Conservation (phyloP, 305 asterid genomes). For the Rubia peregrina region DNA sequence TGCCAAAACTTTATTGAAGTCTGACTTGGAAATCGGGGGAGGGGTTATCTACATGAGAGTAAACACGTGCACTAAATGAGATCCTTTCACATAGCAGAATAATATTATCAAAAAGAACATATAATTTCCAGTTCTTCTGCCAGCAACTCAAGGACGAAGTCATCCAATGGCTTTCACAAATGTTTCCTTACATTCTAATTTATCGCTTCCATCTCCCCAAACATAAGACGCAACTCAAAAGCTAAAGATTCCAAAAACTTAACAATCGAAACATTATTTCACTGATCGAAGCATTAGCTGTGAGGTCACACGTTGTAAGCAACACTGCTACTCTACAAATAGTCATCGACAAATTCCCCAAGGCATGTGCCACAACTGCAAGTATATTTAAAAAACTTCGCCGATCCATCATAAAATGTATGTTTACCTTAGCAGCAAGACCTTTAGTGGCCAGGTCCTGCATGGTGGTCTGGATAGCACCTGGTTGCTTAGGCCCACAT, state of each 20-base stretch:
- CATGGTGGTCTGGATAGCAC: constrained; percentile 79
- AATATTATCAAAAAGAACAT: neutral
- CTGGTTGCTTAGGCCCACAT: constrained; percentile 84
- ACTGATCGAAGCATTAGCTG: neutral
- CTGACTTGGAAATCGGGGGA: constrained; percentile 80
- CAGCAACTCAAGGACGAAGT: neutral
- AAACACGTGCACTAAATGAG: neutral
- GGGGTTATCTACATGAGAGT: constrained; percentile 57
- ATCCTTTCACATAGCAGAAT: neutral
- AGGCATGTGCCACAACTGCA: neutral
- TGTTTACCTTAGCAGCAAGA: constrained; percentile 61
- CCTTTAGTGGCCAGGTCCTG: constrained; percentile 83
- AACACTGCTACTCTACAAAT: neutral
- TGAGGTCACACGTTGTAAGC: neutral
- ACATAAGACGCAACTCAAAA: neutral
- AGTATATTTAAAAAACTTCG: neutral
- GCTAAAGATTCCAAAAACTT: neutral
- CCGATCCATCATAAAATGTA: neutral
- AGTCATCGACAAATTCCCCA: neutral
- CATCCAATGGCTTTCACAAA: neutral
- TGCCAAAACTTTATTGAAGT: constrained; percentile 76
- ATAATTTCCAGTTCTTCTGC: neutral
- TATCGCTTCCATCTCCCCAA: neutral
- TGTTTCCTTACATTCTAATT: neutral
- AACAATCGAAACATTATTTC: neutral